Evolutionary conservation across 2,329 filamentous ascomycete genomes (phyloP), one percentile per base, ranked within the genome.

Genomic region (Alternaria postmessia): DNA sequence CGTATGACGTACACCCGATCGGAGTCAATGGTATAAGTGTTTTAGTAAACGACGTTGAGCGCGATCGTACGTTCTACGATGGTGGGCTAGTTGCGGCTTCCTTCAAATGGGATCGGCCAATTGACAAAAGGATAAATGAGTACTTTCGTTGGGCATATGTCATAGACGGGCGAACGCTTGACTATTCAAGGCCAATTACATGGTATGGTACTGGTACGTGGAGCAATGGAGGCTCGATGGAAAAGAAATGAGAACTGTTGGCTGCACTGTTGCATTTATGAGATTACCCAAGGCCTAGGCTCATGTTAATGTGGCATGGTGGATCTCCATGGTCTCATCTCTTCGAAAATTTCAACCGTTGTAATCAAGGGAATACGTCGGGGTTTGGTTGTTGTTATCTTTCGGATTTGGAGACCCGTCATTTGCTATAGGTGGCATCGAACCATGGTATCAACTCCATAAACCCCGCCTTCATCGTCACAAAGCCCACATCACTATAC

Each of bases 1-100:
- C 84, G 0, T 91, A 74, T 76, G 81, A 59, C 61, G 78, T 82
- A 14, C 79, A 78, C 4, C 80, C 81, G 18, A 51, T 62, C 32
- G 61, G 64, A 0, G 90, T 88, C 64, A 89, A 94, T 69, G 92
- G 91, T 16, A 86, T 95, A 62, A 92, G 89, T 74, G 85, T 94
- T 18, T 81, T 95, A 0, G 90, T 95, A 62, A 95, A 96, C 70
- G 92, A 96, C 69, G 92, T 96, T 1, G 92, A 96, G 78, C 83
- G 91, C 5, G 61, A 57, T 36, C 71, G 74, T n/a, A 54, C 56
- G 11, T 76, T 76, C 59, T 67, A 63, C 22, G 67, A 71, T n/a
- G 65, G 70, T 20, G 64, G 51, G 18, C 28, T 55, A 18, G 46
- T 63, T 41, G 62, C 54, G 6, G 24, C 49, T 26, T 46, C 36